Conservation (phyloP, 2,329 filamentous ascomycete species). For the Fusarium buharicum region DNA sequence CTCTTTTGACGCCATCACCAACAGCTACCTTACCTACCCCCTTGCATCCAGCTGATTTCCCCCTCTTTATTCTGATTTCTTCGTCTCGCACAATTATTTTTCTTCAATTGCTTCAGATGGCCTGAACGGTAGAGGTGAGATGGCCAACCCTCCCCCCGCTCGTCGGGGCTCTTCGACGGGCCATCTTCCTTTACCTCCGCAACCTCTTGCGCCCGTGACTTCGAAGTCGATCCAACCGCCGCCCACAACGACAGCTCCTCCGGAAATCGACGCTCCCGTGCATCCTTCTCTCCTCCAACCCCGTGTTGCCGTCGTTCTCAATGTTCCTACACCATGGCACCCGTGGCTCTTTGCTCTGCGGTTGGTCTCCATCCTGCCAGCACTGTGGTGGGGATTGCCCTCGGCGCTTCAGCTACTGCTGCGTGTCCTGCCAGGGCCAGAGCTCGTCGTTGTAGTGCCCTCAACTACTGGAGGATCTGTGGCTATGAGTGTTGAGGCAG, state of each 20-base stretch:
- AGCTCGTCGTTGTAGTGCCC: slow-evolving; percentile 43
- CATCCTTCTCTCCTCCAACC: slow-evolving; percentile 71
- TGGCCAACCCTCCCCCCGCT: slow-evolving; percentile 43
- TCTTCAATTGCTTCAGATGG: slow-evolving; percentile 34
- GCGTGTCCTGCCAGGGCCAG: slow-evolving; percentile 62
- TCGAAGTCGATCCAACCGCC: slow-evolving; percentile 18
- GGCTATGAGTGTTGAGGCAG: slow-evolving; percentile 35
- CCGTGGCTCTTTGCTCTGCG: slow-evolving; percentile 77
- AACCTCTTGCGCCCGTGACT: slow-evolving; percentile 30
- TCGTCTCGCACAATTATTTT: no score
- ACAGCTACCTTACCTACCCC: slow-evolving; percentile 16
- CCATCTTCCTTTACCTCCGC: slow-evolving; percentile 39
- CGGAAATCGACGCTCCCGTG: slow-evolving; percentile 27
- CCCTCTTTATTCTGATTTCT: not conserved
- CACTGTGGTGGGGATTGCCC: slow-evolving; percentile 76
- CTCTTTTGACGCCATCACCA: slow-evolving; percentile 42
- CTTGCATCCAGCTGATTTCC: slow-evolving; percentile 17
- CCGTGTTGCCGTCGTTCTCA: slow-evolving; percentile 80
- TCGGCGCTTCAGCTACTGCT: slow-evolving; percentile 75
- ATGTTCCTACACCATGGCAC: slow-evolving; percentile 78
- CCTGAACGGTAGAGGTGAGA: slow-evolving; percentile 41
- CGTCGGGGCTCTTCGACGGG: slow-evolving; percentile 42
- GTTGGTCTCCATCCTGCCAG: slow-evolving; percentile 76
- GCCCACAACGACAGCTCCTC: slow-evolving; percentile 13
- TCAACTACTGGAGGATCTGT: slow-evolving; percentile 40